Conservation (phyloP, 179 eudicot species). For the Spinacia oleracea region DNA sequence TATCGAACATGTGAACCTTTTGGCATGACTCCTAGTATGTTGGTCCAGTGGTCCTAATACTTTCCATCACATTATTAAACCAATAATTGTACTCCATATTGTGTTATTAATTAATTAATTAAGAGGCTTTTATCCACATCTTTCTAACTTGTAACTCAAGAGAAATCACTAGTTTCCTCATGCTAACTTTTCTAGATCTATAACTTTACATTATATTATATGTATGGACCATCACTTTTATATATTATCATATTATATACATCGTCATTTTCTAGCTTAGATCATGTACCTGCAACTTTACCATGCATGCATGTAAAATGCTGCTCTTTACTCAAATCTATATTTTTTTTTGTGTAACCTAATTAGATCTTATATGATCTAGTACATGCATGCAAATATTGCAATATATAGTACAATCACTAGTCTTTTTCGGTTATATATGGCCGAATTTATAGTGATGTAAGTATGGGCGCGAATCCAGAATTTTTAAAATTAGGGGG, state of each 20-base stretch:
- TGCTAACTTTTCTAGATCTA: constrained; percentile 3
- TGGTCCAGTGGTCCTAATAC: constrained; percentile 25
- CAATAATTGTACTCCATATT: constrained; percentile 29
- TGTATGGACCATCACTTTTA: constrained; percentile 6
- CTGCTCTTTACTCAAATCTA: background rate
- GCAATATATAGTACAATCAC: no score
- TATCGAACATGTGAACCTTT: constrained; percentile 21
- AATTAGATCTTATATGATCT: background rate
- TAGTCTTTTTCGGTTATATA: no score
- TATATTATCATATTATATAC: constrained; percentile 4
- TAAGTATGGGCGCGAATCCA: no score
- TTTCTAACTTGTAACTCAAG: constrained; percentile 7
- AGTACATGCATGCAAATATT: background rate
- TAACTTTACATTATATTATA: background rate
- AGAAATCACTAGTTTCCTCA: constrained; percentile 6
- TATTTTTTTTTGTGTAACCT: background rate
- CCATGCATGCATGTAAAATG: constrained; percentile 14
- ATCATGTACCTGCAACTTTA: background rate
- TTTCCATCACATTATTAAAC: constrained; percentile 1
- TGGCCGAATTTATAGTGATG: no score
- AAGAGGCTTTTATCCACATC: constrained; percentile 16
- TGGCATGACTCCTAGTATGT: constrained; percentile 10
- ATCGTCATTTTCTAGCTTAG: constrained; percentile 14
- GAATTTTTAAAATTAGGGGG: no score
- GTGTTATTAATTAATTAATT: no score